Conservation (phyloP, 768 basidiomycete genomes). For the Rhodotorula sphaerocarpa region DNA sequence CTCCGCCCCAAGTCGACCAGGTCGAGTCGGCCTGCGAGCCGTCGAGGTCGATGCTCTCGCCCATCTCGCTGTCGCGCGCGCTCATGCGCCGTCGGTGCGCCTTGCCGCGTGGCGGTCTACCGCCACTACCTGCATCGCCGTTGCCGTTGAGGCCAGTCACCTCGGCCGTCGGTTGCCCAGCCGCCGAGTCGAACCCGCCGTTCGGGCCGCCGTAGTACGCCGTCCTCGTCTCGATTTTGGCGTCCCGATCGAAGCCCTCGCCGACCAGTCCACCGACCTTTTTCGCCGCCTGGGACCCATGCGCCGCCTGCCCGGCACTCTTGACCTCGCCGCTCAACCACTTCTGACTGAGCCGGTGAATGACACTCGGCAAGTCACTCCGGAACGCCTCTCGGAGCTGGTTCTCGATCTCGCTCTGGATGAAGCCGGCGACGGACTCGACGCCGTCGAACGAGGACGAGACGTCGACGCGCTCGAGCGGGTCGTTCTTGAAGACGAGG, state of each 20-base stretch:
- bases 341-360: constrained; percentile 87
- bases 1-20: constrained; percentile 20
- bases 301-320: constrained; percentile 19
- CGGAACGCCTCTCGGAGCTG: constrained; percentile 97
- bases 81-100: constrained; percentile 10
- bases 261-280: constrained; percentile 6
- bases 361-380: constrained; percentile 91
- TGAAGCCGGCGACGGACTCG: constrained; percentile 93
- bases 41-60: constrained; percentile 30
- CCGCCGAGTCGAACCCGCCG: too few species aligned
- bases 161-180: background rate
- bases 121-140: background rate
- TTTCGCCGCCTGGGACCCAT: background rate
- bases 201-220: constrained; percentile 7
- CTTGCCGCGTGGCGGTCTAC: constrained; percentile 4
- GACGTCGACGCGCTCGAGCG: constrained; percentile 93
- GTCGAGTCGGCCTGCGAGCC: constrained; percentile 24
- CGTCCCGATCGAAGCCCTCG: constrained; percentile 20
- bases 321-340: constrained; percentile 56
- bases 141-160: background rate
- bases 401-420: constrained; percentile 93
- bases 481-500: constrained; percentile 98
- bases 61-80: constrained; percentile 15
- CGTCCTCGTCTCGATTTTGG: constrained; percentile 34
- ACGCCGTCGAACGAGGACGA: constrained; percentile 97